These are phyloP conservation scores for Lentinus polychrous DNA, from an alignment of 1,284 basidiomycete genomes.

Conservation along the genomic window DNA sequence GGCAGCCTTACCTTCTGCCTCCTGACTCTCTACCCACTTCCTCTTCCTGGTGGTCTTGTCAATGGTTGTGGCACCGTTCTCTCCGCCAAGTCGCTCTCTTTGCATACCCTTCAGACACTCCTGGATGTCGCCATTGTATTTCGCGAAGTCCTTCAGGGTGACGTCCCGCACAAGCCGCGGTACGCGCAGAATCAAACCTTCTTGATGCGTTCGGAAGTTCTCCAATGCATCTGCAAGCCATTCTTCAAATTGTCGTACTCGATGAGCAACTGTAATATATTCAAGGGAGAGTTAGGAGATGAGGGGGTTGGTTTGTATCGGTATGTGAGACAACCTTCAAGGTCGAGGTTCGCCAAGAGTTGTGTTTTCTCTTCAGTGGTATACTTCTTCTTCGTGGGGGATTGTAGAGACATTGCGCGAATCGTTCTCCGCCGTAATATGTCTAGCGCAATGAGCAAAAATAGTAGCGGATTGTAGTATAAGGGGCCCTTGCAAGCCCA, in stretches of 20 bases:
- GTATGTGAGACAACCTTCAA: constrained; percentile 51
- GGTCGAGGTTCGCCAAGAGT: constrained; percentile 67
- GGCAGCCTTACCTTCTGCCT: constrained; percentile 38
- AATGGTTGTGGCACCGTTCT: constrained; percentile 38
- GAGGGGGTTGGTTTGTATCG: neutral
- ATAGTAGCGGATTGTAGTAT: too few species aligned
- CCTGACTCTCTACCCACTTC: constrained; percentile 63
- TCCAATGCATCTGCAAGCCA: constrained; percentile 65
- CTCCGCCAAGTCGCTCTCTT: constrained; percentile 37
- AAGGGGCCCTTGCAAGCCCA: too few species aligned
- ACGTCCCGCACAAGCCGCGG: constrained; percentile 66
- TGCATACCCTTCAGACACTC: constrained; percentile 58
- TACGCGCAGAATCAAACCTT: constrained; percentile 65
- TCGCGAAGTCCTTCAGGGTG: constrained; percentile 71
- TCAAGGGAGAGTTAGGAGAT: constrained; percentile 39
- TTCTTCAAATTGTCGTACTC: constrained; percentile 52
- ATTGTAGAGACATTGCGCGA: too few species aligned
- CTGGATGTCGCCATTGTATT: constrained; percentile 69
- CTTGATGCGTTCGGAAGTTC: constrained; percentile 63
- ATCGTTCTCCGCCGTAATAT: too few species aligned
- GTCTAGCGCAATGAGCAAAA: too few species aligned
- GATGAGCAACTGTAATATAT: constrained; percentile 38
- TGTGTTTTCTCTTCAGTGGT: constrained; percentile 60
- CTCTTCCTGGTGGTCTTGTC: constrained; percentile 64
- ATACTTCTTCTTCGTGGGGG: too few species aligned